These are phyloP conservation scores for Yarrowia yakushimensis DNA, from an alignment of 805 yeast genomes.

Conservation along the genomic window DNA sequence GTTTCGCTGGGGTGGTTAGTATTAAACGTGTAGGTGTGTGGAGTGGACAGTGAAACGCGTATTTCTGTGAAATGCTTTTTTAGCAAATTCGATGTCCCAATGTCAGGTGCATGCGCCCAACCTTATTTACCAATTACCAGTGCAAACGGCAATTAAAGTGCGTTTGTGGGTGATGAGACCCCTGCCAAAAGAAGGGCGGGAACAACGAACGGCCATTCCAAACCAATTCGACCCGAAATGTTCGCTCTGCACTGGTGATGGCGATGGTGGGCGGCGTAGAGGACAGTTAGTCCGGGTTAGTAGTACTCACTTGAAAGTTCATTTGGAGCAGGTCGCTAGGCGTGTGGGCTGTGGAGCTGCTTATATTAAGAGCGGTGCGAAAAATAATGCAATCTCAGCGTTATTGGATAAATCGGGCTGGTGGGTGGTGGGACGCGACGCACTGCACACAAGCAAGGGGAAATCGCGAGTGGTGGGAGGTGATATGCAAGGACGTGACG, in stretches of 20 bases:
- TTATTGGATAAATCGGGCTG: conserved; percentile 20
- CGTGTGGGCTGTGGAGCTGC: conserved; percentile 8
- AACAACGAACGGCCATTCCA: not conserved
- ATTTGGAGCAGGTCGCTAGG: not conserved
- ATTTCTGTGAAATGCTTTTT: not conserved
- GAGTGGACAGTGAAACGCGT: conserved; percentile 4
- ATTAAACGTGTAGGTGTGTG: not conserved
- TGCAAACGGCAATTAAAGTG: conserved; percentile 14
- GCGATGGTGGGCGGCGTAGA: not conserved
- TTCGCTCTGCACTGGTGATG: not conserved
- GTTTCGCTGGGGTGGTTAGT: conserved; percentile 21
- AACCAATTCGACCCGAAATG: not conserved
- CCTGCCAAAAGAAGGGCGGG: conserved; percentile 8
- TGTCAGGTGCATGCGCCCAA: not conserved
- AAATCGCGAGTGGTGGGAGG: conserved; percentile 14
- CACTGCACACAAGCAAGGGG: conserved; percentile 24
- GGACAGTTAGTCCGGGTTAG: not conserved
- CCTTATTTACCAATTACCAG: not conserved
- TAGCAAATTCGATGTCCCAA: conserved; percentile 17
- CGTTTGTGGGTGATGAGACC: not conserved
- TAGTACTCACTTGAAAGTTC: conserved; percentile 16
- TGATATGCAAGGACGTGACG: conserved; percentile 21
- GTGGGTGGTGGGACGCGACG: conserved; percentile 24
- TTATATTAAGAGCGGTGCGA: not conserved
- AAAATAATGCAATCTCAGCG: conserved; percentile 20